A percentile compares a stretch with the other conserved stretches of the same genome.
These are phyloP conservation scores for Eutrema salsugineum DNA, from an alignment of 441 rosid genomes.

Conservation along the genomic window DNA sequence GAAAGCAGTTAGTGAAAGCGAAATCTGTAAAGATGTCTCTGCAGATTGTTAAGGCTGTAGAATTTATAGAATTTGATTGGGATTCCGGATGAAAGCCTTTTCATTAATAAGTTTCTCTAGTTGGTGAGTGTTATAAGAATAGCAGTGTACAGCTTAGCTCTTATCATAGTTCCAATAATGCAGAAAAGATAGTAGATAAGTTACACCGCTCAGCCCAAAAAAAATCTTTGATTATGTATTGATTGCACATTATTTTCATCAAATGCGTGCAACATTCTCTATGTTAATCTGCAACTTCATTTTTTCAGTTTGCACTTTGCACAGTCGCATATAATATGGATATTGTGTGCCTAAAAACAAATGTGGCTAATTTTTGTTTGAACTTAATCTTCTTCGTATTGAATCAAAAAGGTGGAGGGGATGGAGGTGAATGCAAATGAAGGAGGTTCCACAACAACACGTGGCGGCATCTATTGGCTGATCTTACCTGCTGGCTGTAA, in stretches of 20 bases:
- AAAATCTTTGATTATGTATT: not conserved
- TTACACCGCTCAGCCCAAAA: not conserved
- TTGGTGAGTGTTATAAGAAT: not conserved
- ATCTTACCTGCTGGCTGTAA: conserved; percentile 98
- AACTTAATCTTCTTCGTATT: not conserved
- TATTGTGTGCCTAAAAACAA: not conserved
- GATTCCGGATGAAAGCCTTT: not conserved
- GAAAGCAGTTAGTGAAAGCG: not conserved
- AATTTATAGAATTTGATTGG: not conserved
- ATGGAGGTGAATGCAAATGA: conserved; percentile 88
- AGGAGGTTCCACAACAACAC: conserved; percentile 82
- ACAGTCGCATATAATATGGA: not conserved
- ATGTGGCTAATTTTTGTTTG: not conserved
- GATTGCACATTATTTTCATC: not conserved
- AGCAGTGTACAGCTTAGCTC: not conserved
- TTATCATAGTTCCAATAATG: not conserved
- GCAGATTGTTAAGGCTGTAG: not conserved
- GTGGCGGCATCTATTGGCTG: conserved; percentile 86
- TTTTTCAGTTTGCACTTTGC: not conserved
- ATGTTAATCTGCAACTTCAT: not conserved
- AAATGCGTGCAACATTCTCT: not conserved
- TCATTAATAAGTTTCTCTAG: not conserved
- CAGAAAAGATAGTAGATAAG: too few relatives aligned
- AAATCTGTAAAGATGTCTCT: not conserved
- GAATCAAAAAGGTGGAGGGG: conserved; percentile 68